Evolutionary conservation across 495 filamentous ascomycete genomes (phyloP).

Genomic region (Penicillium robsamsonii): DNA sequence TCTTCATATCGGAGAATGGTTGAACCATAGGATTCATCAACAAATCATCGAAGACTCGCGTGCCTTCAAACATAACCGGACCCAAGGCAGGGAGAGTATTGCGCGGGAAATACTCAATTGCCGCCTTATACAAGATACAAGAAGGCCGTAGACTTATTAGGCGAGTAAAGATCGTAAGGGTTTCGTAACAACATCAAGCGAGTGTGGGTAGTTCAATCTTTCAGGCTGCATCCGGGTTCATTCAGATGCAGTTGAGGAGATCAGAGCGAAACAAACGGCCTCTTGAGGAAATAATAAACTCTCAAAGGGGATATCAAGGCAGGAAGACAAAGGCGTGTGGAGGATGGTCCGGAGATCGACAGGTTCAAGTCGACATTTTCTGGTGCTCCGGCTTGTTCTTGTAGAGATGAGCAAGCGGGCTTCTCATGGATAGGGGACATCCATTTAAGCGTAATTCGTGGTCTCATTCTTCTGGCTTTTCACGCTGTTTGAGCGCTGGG

Average conservation of each 20-base stretch:
- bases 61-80: background rate
- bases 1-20: constrained; percentile 11
- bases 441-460: constrained; percentile 26
- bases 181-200: constrained; percentile 28
- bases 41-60: constrained; percentile 9
- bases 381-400: constrained; percentile 3
- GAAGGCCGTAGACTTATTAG: background rate
- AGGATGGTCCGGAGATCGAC: constrained; percentile 1
- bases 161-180: constrained; percentile 26
- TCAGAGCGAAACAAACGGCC: constrained; percentile 13
- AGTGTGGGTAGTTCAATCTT: constrained; percentile 15
- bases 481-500: constrained; percentile 37
- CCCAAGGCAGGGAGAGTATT: background rate
- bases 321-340: constrained; percentile 13
- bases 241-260: constrained; percentile 1
- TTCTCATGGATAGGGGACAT: background rate
- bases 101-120: background rate
- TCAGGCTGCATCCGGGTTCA: constrained; percentile 1
- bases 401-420: background rate
- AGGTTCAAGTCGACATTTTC: background rate
- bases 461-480: constrained; percentile 36
- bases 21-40: constrained; percentile 19
- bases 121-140: background rate
- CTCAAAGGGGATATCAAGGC: constrained; percentile 19
- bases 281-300: constrained; percentile 6